Evolutionary conservation across 192 early-diverging fungal species (phyloP).

Genomic region (Dimargaris verticillata): DNA sequence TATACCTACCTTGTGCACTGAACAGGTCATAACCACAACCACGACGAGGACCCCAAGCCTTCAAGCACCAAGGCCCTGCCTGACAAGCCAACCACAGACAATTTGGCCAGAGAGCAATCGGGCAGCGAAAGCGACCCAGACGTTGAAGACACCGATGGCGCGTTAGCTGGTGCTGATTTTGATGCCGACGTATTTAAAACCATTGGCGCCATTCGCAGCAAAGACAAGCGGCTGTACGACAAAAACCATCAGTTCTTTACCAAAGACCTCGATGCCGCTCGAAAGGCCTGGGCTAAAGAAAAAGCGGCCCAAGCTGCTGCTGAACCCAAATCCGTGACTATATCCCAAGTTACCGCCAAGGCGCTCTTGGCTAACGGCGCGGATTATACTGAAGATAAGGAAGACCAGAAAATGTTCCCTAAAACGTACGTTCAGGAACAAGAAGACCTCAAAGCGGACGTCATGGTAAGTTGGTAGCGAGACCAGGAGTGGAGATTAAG

Average conservation of each 20-base stretch:
- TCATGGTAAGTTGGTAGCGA: no score
- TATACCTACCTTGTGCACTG: constrained; percentile 38
- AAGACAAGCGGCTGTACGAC: constrained; percentile 74
- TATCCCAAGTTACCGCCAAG: no score
- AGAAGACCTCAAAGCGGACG: constrained; percentile 49
- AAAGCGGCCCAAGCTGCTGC: no score
- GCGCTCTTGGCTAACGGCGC: no score
- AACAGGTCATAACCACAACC: constrained; percentile 18
- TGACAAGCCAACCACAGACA: constrained; percentile 12
- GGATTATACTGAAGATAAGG: no score
- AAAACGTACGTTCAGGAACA: constrained; percentile 83
- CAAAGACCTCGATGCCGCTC: no score
- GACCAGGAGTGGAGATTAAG: no score
- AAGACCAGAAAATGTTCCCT: no score
- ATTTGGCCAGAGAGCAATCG: constrained; percentile 1
- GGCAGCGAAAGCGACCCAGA: constrained; percentile 35
- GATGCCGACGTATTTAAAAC: constrained; percentile 91
- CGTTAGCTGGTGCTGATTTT: constrained; percentile 71
- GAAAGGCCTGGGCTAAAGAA: no score
- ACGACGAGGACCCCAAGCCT: constrained; percentile 16
- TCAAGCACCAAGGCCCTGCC: constrained; percentile 26
- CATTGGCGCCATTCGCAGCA: constrained; percentile 56
- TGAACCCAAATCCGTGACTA: no score
- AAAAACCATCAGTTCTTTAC: constrained; percentile 58
- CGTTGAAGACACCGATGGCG: constrained; percentile 59